A percentile compares a stretch with the other conserved stretches of the same genome.
These are phyloP conservation scores for Cystobasidium onofrii DNA, from an alignment of 768 basidiomycete genomes.

Conservation along the genomic window DNA sequence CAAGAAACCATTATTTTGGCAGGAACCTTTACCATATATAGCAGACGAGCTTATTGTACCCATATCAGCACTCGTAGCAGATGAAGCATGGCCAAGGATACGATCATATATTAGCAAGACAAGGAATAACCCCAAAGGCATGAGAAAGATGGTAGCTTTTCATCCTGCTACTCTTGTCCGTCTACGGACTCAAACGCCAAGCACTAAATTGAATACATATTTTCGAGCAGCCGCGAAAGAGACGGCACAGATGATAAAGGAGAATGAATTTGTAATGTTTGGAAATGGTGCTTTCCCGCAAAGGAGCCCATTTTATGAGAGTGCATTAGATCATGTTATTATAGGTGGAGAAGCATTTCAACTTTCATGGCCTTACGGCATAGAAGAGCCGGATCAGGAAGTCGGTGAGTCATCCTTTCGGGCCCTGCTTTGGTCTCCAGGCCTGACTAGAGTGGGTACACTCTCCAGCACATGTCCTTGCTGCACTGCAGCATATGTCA, in stretches of 20 bases:
- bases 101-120: not conserved
- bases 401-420: not conserved
- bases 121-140: not conserved
- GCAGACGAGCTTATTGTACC: constrained; percentile 5
- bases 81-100: not conserved
- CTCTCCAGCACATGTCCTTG: constrained; percentile 10
- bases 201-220: not conserved
- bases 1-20: not conserved
- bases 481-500: constrained; percentile 7
- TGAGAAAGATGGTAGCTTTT: not conserved
- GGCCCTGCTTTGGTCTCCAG: no score
- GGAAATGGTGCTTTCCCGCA: not conserved
- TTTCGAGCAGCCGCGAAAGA: constrained; percentile 10
- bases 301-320: not conserved
- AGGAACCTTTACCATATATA: not conserved
- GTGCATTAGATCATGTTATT: not conserved
- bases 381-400: constrained; percentile 8
- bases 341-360: not conserved
- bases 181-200: not conserved
- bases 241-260: not conserved
- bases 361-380: constrained; percentile 12
- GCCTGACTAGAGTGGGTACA: no score
- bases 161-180: constrained; percentile 20
- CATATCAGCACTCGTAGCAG: not conserved
- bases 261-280: constrained; percentile 2